Evolutionary conservation across 139 green algal species (phyloP).

Genomic region (Chlorella ohadii): DNA sequence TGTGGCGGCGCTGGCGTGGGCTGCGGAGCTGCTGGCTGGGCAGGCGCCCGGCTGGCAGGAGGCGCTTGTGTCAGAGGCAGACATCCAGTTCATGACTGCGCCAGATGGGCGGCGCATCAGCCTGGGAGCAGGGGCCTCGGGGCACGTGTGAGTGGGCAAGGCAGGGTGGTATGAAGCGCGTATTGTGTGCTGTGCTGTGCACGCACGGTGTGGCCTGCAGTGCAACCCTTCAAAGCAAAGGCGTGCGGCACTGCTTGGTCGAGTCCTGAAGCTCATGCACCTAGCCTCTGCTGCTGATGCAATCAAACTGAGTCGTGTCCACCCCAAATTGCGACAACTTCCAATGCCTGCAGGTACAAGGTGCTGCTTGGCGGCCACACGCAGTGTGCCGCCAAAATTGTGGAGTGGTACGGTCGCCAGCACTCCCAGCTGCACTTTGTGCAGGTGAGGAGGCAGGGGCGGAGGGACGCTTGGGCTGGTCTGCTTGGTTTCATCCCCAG

Average conservation of each 20-base stretch:
- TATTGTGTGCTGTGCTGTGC: not conserved
- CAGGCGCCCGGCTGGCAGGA: not conserved
- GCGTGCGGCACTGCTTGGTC: no score
- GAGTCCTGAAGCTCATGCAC: no score
- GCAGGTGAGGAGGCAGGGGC: not conserved
- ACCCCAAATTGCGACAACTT: no score
- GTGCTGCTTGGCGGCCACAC: conserved; percentile 1
- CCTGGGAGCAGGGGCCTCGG: not conserved
- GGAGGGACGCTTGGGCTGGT: not conserved
- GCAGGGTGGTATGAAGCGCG: not conserved
- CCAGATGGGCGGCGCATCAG: not conserved
- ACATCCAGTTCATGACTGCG: not conserved
- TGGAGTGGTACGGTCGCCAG: not conserved
- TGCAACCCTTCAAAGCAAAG: no score
- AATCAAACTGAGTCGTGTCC: no score
- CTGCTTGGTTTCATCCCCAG: no score
- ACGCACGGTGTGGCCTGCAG: no score
- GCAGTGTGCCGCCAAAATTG: not conserved
- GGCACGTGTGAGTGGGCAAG: not conserved
- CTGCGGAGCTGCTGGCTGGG: not conserved
- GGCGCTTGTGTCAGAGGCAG: not conserved
- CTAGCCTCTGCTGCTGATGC: no score
- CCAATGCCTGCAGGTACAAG: conserved; percentile 7
- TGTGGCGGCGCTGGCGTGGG: not conserved
- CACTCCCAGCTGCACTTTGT: not conserved